phyloP scores from a whole-genome alignment of 2,329 filamentous ascomycete genomes.

The Fusarium fracticaudum region DNA sequence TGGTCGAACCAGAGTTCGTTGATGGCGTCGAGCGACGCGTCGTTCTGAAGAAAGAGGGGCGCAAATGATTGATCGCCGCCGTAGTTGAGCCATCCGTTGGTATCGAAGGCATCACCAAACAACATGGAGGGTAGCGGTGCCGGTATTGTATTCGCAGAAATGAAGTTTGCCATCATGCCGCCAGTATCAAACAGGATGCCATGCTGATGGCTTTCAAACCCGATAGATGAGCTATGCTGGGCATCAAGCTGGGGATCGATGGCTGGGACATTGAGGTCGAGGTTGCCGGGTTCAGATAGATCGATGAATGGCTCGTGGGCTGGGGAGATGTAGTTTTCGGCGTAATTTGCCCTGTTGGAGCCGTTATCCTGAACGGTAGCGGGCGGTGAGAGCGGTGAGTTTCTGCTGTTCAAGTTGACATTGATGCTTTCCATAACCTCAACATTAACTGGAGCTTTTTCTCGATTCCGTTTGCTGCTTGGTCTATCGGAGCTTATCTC shows the following conservation, averaged over 20 bases:
- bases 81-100: neutral
- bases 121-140: neutral
- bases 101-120: neutral
- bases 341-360: neutral
- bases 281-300: neutral
- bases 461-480: neutral
- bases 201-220: neutral
- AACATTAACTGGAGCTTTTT: neutral
- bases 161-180: neutral
- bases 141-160: neutral
- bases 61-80: neutral
- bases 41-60: neutral
- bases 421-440: neutral
- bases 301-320: neutral
- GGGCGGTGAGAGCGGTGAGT: neutral
- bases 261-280: neutral
- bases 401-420: neutral
- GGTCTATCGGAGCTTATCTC: neutral
- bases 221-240: neutral
- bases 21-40: neutral
- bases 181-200: neutral
- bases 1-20: slow-evolving; percentile 3
- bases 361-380: neutral
- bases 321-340: neutral
- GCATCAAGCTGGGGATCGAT: neutral